Evolutionary conservation across 495 filamentous ascomycete genomes (phyloP), one percentile per base, ranked within the genome.

Genomic region (Podospora tetraspora): DNA sequence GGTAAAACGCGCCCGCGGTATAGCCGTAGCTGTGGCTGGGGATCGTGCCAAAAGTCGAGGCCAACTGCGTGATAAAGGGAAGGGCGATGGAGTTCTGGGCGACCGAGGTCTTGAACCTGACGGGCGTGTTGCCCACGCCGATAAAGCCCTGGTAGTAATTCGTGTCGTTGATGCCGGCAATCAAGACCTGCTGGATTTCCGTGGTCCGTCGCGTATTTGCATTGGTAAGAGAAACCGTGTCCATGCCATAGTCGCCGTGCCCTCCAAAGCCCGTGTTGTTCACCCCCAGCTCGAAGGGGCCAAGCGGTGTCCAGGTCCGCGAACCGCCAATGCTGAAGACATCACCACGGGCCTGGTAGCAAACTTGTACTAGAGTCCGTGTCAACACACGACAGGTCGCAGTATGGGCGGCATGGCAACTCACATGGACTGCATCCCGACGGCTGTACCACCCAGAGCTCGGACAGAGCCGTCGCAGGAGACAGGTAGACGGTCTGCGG

Each of bases 1-100:
- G 82, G 72, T 90, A 90, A 65, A 84, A 83, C 56, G 87, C 88
- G 3, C 89, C 89, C 58, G 89, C 87, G 7, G 89, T 90, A 72
- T 87, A 91, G 60, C 87, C 88, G 72, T 88, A 91, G 69, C 83
- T 87, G 58, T 88, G 80, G 63, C 86, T 89, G 27, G 87, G 85
- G 65, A 89, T 87, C 2, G 68, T 69, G 30, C 84, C 84, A 62
- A 80, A 76, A 57, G 81, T 76, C 63, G 86, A 77, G 37, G 84
- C 83, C 57, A 89, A 71, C 29, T 80, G 76, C 3, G 82, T 70
- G 67, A 79, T 76, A 65, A 75, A 74, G 19, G 68, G 78, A 56
- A 74, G 72, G 30, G 74, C 74, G n/a, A 79, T 66, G 57, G 78
- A 9, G 12, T 43, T 43, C 4, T 78, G 27, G 32, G 11, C 30